Conservation (phyloP, 2,329 filamentous ascomycete genomes). For the Apiospora aurea region DNA sequence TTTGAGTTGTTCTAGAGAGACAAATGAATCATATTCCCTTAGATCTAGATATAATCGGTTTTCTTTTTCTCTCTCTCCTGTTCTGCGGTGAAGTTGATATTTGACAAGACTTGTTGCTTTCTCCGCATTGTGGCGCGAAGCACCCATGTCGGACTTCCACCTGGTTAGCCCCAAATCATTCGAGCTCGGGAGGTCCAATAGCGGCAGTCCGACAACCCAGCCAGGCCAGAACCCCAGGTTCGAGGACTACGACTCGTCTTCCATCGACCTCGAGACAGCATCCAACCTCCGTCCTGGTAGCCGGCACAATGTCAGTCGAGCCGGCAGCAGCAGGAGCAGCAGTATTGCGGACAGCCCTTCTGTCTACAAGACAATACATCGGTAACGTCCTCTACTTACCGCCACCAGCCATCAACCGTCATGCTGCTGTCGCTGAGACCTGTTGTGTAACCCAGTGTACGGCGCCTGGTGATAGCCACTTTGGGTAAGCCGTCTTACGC, state of each 20-base stretch:
- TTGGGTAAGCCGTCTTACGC: constrained; percentile 30
- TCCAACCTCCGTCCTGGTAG: not conserved
- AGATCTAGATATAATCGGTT: not conserved
- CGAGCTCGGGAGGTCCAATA: constrained; percentile 1
- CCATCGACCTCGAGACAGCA: constrained; percentile 21
- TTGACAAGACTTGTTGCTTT: not conserved
- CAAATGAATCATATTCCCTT: not conserved
- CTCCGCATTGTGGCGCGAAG: not conserved
- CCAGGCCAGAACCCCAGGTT: not conserved
- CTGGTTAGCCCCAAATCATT: constrained; percentile 12
- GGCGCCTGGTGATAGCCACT: constrained; percentile 36
- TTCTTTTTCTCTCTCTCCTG: not conserved
- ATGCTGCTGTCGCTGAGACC: constrained; percentile 15
- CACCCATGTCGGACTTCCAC: constrained; percentile 15
- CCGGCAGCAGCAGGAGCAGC: not conserved
- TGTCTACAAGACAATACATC: constrained; percentile 40
- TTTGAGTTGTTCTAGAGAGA: not conserved
- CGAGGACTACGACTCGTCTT: constrained; percentile 20
- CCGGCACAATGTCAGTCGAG: not conserved
- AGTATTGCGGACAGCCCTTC: constrained; percentile 18
- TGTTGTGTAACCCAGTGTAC: constrained; percentile 31
- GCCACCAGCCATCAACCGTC: not conserved
- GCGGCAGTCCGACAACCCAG: not conserved
- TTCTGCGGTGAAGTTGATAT: not conserved
- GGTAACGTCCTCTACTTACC: constrained; percentile 29